These are phyloP conservation scores for Hanseniaspora pseudoguilliermondii DNA, from an alignment of 805 yeast genomes.

Conservation along the genomic window DNA sequence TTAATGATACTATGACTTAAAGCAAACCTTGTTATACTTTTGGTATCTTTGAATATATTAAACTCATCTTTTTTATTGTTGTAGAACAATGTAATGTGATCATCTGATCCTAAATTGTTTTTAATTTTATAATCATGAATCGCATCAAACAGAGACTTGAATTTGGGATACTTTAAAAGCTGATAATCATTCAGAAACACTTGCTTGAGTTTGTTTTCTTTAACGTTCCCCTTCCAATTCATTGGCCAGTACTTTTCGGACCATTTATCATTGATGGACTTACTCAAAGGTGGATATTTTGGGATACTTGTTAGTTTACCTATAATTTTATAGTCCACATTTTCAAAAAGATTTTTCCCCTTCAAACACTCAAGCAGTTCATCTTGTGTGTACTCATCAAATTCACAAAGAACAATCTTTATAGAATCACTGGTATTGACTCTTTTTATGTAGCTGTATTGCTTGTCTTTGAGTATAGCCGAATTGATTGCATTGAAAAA, in stretches of 20 bases:
- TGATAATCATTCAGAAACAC: slow-evolving; percentile 22
- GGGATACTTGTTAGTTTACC: slow-evolving; percentile 36
- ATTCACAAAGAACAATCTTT: slow-evolving; percentile 27
- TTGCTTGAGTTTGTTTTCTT: slow-evolving; percentile 53
- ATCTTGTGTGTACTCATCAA: slow-evolving; percentile 35
- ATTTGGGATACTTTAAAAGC: slow-evolving; percentile 32
- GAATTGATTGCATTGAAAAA: neutral
- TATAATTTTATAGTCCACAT: slow-evolving; percentile 19
- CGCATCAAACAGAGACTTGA: slow-evolving; percentile 28
- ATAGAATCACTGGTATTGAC: slow-evolving; percentile 27
- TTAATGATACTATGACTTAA: slow-evolving; percentile 64
- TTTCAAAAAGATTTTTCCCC: slow-evolving; percentile 14
- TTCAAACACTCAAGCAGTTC: slow-evolving; percentile 22
- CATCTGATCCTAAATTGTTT: slow-evolving; percentile 23
- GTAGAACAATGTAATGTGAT: slow-evolving; percentile 52
- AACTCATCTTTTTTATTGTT: slow-evolving; percentile 38
- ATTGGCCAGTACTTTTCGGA: slow-evolving; percentile 67
- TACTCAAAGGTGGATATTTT: slow-evolving; percentile 49
- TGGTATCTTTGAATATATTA: slow-evolving; percentile 30
- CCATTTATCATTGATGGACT: slow-evolving; percentile 58
- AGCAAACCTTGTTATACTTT: slow-evolving; percentile 34
- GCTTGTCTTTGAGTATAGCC: slow-evolving; percentile 18
- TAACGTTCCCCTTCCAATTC: slow-evolving; percentile 87
- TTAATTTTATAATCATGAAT: slow-evolving; percentile 22
- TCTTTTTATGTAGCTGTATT: slow-evolving; percentile 35